These are phyloP conservation scores for Penicillium daleae DNA, from an alignment of 495 filamentous ascomycete species.

Conservation along the genomic window DNA sequence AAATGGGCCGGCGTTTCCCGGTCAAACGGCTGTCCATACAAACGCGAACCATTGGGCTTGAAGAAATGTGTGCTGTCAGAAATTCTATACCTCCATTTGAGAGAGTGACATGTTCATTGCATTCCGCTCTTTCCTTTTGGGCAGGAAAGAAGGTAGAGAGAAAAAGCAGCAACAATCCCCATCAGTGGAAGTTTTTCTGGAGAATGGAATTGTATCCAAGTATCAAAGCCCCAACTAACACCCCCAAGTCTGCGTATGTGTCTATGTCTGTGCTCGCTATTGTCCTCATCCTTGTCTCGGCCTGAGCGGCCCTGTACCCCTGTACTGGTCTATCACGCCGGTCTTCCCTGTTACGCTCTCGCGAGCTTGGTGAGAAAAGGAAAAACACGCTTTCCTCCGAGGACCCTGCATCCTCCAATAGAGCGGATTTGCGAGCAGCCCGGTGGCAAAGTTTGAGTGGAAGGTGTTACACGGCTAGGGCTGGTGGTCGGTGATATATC, in stretches of 20 bases:
- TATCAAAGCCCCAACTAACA: background rate
- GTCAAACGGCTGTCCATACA: slow-evolving; percentile 28
- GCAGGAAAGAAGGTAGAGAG: background rate
- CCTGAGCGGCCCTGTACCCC: background rate
- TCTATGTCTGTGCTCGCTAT: slow-evolving; percentile 1
- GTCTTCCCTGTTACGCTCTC: slow-evolving; percentile 18
- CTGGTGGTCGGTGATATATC: slow-evolving; percentile 26
- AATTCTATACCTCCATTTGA: background rate
- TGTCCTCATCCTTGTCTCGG: background rate
- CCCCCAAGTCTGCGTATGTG: background rate
- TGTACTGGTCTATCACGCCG: background rate
- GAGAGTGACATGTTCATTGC: background rate
- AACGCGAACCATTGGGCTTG: slow-evolving; percentile 19
- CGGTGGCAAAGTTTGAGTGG: slow-evolving; percentile 8
- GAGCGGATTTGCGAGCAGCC: slow-evolving; percentile 11
- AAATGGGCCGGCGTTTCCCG: slow-evolving; percentile 26
- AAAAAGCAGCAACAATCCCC: background rate
- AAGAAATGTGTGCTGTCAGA: slow-evolving; percentile 21
- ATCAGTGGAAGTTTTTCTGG: background rate
- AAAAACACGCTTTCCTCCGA: slow-evolving; percentile 15
- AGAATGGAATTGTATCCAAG: background rate
- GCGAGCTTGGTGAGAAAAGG: slow-evolving; percentile 5
- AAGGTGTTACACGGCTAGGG: slow-evolving; percentile 26
- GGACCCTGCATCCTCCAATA: slow-evolving; percentile 25
- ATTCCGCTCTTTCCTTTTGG: slow-evolving; percentile 1